Conservation (phyloP, 495 filamentous ascomycete species). For the Penicillium longicatenatum region DNA sequence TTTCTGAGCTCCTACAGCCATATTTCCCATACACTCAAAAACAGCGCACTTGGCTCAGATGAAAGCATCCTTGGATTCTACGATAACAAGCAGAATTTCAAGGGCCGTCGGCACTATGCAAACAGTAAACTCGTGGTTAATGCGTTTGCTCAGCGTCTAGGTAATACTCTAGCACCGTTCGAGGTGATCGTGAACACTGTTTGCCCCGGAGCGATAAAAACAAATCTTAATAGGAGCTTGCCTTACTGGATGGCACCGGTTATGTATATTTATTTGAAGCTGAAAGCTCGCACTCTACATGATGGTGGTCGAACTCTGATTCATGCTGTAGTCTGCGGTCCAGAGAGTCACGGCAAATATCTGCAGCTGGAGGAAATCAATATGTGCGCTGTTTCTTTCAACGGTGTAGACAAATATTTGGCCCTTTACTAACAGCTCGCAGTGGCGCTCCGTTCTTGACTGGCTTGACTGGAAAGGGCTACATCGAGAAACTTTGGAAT, state of each 20-base stretch:
- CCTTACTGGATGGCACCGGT: conserved; percentile 17
- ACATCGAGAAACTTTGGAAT: conserved; percentile 8
- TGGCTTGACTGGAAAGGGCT: not conserved
- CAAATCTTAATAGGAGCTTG: conserved; percentile 14
- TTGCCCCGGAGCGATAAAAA: conserved; percentile 31
- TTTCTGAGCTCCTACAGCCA: conserved; percentile 29
- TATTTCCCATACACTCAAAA: conserved; percentile 14
- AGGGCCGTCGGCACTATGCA: conserved; percentile 15
- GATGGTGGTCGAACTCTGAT: conserved; percentile 20
- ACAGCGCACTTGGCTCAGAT: conserved; percentile 5
- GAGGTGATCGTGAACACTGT: conserved; percentile 31
- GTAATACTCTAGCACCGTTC: conserved; percentile 10
- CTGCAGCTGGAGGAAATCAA: not conserved
- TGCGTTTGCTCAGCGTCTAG: conserved; percentile 25
- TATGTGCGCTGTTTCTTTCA: too few species aligned
- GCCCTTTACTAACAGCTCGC: not conserved
- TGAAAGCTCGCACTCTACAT: conserved; percentile 10
- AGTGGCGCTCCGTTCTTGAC: not conserved
- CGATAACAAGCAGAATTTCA: conserved; percentile 17
- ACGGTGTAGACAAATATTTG: too few species aligned
- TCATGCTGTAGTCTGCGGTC: conserved; percentile 16
- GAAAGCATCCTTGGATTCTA: conserved; percentile 20
- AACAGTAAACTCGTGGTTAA: conserved; percentile 34
- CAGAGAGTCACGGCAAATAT: conserved; percentile 31
- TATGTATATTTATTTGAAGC: conserved; percentile 13